Base-by-base conservation (phyloP, 2,329 filamentous ascomycete genomes). In the Xylariales sp. region DNA sequence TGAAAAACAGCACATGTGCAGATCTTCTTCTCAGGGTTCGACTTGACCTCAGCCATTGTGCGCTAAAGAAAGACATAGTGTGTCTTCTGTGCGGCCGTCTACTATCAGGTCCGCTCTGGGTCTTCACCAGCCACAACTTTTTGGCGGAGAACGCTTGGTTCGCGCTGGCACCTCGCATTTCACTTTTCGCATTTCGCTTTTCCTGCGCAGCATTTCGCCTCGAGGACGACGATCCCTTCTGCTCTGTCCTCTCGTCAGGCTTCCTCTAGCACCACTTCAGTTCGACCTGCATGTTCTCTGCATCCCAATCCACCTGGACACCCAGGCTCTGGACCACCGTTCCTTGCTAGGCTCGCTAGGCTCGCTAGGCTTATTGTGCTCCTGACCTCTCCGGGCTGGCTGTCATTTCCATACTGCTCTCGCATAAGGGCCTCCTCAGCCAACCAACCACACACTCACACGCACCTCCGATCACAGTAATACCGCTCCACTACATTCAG, bases 381-480 rank as follows among this genome's bases (percentile, higher is more conserved):
- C 28, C 24, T 16, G n/a, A n/a, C n/a, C n/a, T 15, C 35, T 29
- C 20, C 36, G 16, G 25, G 24, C 24, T 31, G 14, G 36, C 36
- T 39, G 24, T 16, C 36, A 39, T 28, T 15, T 39, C 36, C 21
- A n/a, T n/a, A n/a, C n/a, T n/a, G n/a, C n/a, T n/a, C n/a, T n/a
- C n/a, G 25, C 25, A 14, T 20, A 29, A 19, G 22, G 27, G 24
- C 9, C 11, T 19, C 14, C 25, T 20, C 42, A 45, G 46, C 56
- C 57, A 60, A 53, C 56, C 49, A 59, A 34, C n/a, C n/a, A n/a
- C n/a, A 50, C 35, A 32, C 46, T 50, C 58, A 53, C 54, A 60
- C 57, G 51, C 55, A 51, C 50, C 40, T 47, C 47, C 47, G 22
- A 45, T 47, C 42, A 48, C 47, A 52, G 53, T 56, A 53, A 55